Conservation (phyloP, 306 rosid genomes). For the Castanea mollissima region DNA sequence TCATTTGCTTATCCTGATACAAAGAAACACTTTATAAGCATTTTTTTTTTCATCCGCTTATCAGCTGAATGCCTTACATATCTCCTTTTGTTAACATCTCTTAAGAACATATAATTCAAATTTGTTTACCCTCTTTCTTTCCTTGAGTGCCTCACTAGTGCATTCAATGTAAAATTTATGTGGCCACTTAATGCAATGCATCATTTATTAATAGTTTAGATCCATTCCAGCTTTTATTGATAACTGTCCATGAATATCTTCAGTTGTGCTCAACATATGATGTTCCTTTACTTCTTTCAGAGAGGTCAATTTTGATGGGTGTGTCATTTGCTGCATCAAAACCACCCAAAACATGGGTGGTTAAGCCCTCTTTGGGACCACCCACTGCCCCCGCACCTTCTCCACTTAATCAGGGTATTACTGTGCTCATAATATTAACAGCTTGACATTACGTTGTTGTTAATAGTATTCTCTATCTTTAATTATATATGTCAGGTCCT, state of each 20-base stretch:
- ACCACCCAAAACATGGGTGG: conserved; percentile 26
- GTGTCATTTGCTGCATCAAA: conserved; percentile 46
- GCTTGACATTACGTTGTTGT: neutral
- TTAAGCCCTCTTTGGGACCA: conserved; percentile 39
- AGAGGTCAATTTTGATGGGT: conserved; percentile 40
- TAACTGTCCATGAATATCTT: neutral
- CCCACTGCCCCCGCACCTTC: conserved; percentile 53
- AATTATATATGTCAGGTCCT: conserved; percentile 45
- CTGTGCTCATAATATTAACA: conserved; percentile 4
- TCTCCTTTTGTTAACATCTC: neutral
- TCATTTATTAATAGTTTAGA: neutral
- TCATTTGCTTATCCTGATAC: neutral
- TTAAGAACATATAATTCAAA: no score
- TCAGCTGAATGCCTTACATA: neutral
- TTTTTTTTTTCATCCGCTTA: neutral
- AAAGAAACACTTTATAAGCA: neutral
- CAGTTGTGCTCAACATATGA: neutral
- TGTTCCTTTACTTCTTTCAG: conserved; percentile 46
- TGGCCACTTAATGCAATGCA: neutral
- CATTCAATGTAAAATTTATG: neutral
- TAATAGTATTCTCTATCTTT: conserved; percentile 19
- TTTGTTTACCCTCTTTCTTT: neutral
- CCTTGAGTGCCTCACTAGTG: neutral
- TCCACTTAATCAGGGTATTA: conserved; percentile 53
- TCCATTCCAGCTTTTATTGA: conserved; percentile 1